Evolutionary conservation across 352 stramenopile species (phyloP), one percentile per base, ranked within the genome.

Genomic region (Phytophthora constricta): DNA sequence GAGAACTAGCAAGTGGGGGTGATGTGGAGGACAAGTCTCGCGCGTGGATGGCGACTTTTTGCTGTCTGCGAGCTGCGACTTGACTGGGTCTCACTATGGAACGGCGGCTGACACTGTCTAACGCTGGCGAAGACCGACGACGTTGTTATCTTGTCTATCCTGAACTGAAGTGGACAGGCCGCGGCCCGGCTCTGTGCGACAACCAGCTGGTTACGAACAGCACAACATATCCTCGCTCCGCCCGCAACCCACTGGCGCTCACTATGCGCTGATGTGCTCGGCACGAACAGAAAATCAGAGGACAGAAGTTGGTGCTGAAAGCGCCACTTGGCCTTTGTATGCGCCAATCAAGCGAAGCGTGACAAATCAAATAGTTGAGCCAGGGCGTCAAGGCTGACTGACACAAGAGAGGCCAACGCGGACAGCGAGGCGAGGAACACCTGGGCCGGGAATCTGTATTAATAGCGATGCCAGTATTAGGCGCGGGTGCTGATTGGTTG

Each of bases 171-270:
- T 47, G 41, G 41, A 47, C 41, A 47, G 41, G 2, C 31, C 7
- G 3, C 25, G 37, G 48, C 45, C 19, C 52, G 61, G 61, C 43
- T 47, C 41, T 47, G 41, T 17, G 5, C 10, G 11, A 19, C 37
- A 14, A 45, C 37, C 37, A 45, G n/a, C n/a, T 14, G 41, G 14
- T 47, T 47, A 68, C 61, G 61, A 69, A 69, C 53, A 69, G 61
- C 61, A 59, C 52, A 69, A 63, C 61, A 55, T 69, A 63, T 69
- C 61, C 46, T 63, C 41, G 5, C 14, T 13, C n/a, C 14, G 19
- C 16, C 41, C 41, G 22, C 41, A 23, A 13, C 22, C 19, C 41
- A 47, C 41, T 47, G 19, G 41, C 4, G 41, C 19, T 47, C 16
- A 47, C 14, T 47, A 47, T 47, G 41, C 41, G 13, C 41, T 23